phyloP scores from a whole-genome alignment of 176 grass and related monocot species.

The Carex cristatella region DNA sequence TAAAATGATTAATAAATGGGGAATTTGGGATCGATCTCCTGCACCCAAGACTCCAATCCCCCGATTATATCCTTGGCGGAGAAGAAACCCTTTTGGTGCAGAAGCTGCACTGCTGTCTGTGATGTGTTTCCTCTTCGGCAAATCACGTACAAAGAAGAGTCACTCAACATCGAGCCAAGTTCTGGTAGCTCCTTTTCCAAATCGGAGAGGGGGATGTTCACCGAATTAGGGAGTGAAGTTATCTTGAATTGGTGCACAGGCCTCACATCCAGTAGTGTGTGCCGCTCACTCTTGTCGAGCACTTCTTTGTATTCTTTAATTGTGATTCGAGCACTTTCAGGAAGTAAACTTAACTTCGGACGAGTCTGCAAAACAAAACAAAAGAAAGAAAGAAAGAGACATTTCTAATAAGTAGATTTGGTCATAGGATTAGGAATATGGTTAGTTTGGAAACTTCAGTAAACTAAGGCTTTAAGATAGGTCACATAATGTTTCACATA shows the following conservation, averaged over 20 bases:
- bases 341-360: conserved; percentile 39
- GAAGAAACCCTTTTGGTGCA: conserved; percentile 52
- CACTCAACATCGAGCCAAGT: conserved; percentile 38
- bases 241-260: conserved; percentile 85
- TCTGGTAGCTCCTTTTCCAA: conserved; percentile 55
- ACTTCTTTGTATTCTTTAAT: conserved; percentile 57
- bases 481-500: background rate
- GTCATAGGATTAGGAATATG: background rate
- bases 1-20: conserved; percentile 39
- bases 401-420: conserved; percentile 2
- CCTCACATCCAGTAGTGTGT: conserved; percentile 69
- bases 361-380: conserved; percentile 37
- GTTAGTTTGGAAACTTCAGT: background rate
- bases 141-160: conserved; percentile 52
- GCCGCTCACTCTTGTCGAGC: conserved; percentile 39
- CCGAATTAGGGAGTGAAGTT: conserved; percentile 46
- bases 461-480: background rate
- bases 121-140: conserved; percentile 89
- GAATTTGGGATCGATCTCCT: conserved; percentile 59
- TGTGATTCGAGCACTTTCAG: conserved; percentile 43
- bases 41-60: conserved; percentile 67
- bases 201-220: conserved; percentile 58
- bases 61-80: conserved; percentile 67
- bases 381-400: background rate
- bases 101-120: conserved; percentile 55